Conservation (phyloP, 208 protist genomes). For the Leishmania turanica region DNA sequence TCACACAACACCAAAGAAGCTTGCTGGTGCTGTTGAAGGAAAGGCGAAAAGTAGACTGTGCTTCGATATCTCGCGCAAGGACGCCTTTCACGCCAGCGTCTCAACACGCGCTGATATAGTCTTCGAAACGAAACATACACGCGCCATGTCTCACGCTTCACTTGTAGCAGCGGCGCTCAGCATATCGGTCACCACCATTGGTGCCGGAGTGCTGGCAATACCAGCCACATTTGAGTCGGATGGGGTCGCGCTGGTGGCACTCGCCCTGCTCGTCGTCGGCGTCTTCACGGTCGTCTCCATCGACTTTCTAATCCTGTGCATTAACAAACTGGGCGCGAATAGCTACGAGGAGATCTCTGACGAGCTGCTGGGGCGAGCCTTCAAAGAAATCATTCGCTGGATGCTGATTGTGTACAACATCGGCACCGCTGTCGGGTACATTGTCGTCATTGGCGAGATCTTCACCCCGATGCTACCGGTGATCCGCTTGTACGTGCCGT, state of each 20-base stretch:
- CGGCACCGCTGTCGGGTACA: slow-evolving; percentile 60
- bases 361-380: slow-evolving; percentile 45
- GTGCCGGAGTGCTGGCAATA: slow-evolving; percentile 62
- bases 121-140: neutral
- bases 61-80: neutral
- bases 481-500: slow-evolving; percentile 47
- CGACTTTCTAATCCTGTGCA: slow-evolving; percentile 62
- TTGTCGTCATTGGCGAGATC: slow-evolving; percentile 70
- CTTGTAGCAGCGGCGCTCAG: slow-evolving; percentile 55
- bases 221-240: slow-evolving; percentile 49
- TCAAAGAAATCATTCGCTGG: slow-evolving; percentile 61
- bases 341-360: slow-evolving; percentile 72
- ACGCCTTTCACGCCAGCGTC: neutral
- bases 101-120: neutral
- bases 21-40: neutral
- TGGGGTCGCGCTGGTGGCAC: slow-evolving; percentile 41
- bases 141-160: slow-evolving; percentile 27
- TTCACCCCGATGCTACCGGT: slow-evolving; percentile 54
- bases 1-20: neutral
- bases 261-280: slow-evolving; percentile 41
- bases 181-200: slow-evolving; percentile 69
- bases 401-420: slow-evolving; percentile 71
- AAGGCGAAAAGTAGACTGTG: neutral
- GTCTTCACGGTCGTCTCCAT: slow-evolving; percentile 62
- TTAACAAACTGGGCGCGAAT: slow-evolving; percentile 44